Evolutionary conservation across 2,329 filamentous ascomycete genomes (phyloP).

Genomic region (Myriosclerotinia curreyana): DNA sequence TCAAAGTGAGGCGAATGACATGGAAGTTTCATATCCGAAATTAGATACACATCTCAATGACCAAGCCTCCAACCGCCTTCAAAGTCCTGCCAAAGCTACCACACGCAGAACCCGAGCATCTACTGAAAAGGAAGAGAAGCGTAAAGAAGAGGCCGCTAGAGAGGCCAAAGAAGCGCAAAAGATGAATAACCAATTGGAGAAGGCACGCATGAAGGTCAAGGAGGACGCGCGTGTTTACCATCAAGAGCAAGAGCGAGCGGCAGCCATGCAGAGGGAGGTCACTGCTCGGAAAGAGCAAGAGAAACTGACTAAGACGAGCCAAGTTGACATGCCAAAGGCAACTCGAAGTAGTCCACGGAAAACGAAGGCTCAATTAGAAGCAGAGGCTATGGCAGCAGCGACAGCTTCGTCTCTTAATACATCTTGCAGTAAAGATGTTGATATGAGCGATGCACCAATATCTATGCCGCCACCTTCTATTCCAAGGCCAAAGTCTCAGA

Average conservation of each 20-base stretch:
- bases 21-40: constrained; percentile 44
- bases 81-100: constrained; percentile 35
- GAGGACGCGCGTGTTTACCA: constrained; percentile 62
- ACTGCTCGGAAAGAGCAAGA: constrained; percentile 54
- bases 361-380: constrained; percentile 41
- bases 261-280: constrained; percentile 52
- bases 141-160: constrained; percentile 59
- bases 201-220: constrained; percentile 66
- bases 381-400: constrained; percentile 37
- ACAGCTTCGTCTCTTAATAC: constrained; percentile 41
- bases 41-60: constrained; percentile 1
- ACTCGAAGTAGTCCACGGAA: constrained; percentile 54
- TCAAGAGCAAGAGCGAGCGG: constrained; percentile 55
- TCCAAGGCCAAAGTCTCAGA: constrained; percentile 50
- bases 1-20: constrained; percentile 39
- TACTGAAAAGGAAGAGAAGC: constrained; percentile 57
- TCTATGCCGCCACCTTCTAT: constrained; percentile 61
- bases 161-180: constrained; percentile 60
- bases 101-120: constrained; percentile 54
- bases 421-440: constrained; percentile 46
- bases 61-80: constrained; percentile 12
- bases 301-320: constrained; percentile 40
- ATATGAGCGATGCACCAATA: constrained; percentile 54
- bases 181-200: constrained; percentile 61
- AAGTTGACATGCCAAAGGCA: constrained; percentile 44